Evolutionary conservation across 345 rosid species (phyloP).

Genomic region (Gossypium stocksii): DNA sequence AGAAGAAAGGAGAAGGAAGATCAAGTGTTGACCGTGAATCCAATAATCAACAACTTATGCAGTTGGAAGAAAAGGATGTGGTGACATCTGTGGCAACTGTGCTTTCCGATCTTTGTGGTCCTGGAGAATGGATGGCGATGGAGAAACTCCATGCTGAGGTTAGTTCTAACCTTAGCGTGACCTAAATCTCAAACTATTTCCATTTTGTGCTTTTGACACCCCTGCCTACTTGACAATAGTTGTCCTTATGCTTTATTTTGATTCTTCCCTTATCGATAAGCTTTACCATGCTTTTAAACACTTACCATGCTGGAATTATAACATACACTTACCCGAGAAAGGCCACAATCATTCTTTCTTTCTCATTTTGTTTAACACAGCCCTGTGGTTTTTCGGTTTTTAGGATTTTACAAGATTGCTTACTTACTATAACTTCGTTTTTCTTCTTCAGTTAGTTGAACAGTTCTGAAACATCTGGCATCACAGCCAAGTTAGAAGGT

Average conservation of each 20-base stretch:
- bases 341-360: no score
- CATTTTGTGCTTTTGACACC: background rate
- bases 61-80: conserved; percentile 92
- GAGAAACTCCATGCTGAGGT: conserved; percentile 90
- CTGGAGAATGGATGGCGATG: conserved; percentile 99
- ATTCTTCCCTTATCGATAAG: background rate
- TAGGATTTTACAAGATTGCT: background rate
- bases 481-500: conserved; percentile 79
- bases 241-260: background rate
- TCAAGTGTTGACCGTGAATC: conserved; percentile 76
- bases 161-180: conserved; percentile 11
- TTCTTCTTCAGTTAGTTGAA: conserved; percentile 54
- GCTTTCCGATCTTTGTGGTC: conserved; percentile 95
- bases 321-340: no score
- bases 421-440: background rate
- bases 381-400: background rate
- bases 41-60: conserved; percentile 84
- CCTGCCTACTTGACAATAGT: background rate
- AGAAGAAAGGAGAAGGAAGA: conserved; percentile 81
- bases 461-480: conserved; percentile 77
- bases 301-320: no score
- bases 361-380: no score
- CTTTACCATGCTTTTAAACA: no score
- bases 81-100: conserved; percentile 96
- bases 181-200: background rate